Evolutionary conservation across 75 land plant species (phyloP).

Genomic region (Picea glauca): DNA sequence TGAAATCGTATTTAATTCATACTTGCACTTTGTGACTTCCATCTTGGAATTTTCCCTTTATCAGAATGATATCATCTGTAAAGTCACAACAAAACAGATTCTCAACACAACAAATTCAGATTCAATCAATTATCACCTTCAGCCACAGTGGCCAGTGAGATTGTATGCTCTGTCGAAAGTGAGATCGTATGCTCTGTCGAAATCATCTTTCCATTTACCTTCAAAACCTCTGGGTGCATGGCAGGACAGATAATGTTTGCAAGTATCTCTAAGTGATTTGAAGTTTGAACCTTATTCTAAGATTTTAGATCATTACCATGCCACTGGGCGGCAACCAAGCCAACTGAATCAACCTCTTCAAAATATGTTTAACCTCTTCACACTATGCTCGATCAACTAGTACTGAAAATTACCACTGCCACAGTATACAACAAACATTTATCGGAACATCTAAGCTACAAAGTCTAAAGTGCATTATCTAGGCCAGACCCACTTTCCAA

Average conservation of each 20-base stretch:
- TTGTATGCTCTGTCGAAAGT: too few species aligned
- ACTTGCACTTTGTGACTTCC: not conserved
- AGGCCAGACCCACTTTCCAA: not conserved
- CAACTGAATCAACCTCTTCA: not conserved
- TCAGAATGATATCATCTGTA: not conserved
- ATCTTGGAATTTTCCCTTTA: not conserved
- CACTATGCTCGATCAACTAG: too few species aligned
- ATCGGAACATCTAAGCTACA: not conserved
- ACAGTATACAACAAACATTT: not conserved
- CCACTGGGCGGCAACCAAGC: not conserved
- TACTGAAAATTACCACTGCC: not conserved
- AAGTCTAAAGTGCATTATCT: not conserved
- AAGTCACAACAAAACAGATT: not conserved
- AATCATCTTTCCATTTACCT: not conserved
- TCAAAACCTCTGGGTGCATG: not conserved
- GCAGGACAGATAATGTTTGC: not conserved
- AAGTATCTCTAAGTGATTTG: not conserved
- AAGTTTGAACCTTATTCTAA: not conserved
- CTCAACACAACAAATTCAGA: not conserved
- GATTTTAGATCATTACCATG: not conserved
- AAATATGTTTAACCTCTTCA: not conserved
- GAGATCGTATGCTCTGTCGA: not conserved
- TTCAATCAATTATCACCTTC: constrained; percentile 4
- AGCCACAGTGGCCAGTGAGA: not conserved
- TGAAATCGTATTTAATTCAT: not conserved